Base-by-base conservation (phyloP, 2,329 filamentous ascomycete genomes). In the Phialophora verrucosa region DNA sequence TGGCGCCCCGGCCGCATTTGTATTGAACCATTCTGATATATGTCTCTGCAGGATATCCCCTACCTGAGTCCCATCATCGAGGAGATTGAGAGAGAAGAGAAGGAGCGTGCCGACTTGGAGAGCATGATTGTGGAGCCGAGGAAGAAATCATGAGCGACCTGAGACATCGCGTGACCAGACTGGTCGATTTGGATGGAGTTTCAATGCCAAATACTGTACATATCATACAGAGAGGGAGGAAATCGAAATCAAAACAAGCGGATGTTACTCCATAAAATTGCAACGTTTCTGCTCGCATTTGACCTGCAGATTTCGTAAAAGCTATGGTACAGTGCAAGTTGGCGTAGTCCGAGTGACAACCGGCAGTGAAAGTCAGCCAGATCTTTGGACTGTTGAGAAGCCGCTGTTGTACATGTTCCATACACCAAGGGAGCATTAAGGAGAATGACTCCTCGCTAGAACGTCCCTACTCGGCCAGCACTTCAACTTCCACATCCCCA, bases 51-150 rank as follows among this genome's bases (percentile, higher is more conserved):
- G 89, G 90, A 91, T 74, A 75, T 82, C 66, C 82, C 83, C 74
- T 92, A 92, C 78, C 83, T 92, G 59, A 83, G 83, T 73, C 85
- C 85, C 44, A 85, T 91, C 77, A 90, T 92, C 78, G 81, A 83
- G 72, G 87, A 90, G 78, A 86, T 92, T 74, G 87, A 91, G 80
- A 81, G 83, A 63, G 89, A 91, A 82, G 78, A 82, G 72, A 84
- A 84, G 75, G 90, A 92, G 81, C 85, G 88, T 71, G 83, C 84
- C 72, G 89, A 91, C 75, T 80, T 91, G 73, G 90, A 91, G 78
- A 82, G 85, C 71, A 84, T 91, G 82, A 80, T 86, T 68, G 80
- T 90, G 31, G 51, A 64, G 42, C 65, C 54, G 29, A 66, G 57
- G 42, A 69, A 69, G 49, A 63, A 58, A 29, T 56, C 29, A 42